Evolutionary conservation across 225 moss, liverwort and hornwort genomes (phyloP).

Genomic region (Physcomitrellopsis africana): DNA sequence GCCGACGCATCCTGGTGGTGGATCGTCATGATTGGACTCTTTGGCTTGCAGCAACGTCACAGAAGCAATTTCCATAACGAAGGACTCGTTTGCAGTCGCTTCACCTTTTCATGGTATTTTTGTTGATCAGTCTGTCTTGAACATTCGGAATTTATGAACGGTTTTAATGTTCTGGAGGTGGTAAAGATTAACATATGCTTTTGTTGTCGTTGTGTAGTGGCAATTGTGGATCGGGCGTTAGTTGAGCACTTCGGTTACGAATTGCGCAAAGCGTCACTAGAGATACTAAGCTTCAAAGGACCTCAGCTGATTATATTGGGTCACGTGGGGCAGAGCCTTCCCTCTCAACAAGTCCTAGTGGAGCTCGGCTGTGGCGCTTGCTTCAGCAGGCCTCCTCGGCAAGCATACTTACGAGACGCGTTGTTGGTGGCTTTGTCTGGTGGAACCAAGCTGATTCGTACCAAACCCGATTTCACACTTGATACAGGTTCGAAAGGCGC

Average conservation of each 20-base stretch:
- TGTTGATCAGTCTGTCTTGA: too few species aligned
- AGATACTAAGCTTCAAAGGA: slow-evolving; percentile 33
- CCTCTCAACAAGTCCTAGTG: slow-evolving; percentile 44
- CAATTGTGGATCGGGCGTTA: slow-evolving; percentile 45
- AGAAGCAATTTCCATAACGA: slow-evolving; percentile 38
- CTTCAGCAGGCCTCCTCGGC: slow-evolving; percentile 56
- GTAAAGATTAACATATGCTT: too few species aligned
- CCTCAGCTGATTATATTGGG: slow-evolving; percentile 56
- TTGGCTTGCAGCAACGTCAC: slow-evolving; percentile 39
- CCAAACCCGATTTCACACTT: slow-evolving; percentile 49
- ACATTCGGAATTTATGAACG: too few species aligned
- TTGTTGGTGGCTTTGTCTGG: slow-evolving; percentile 54
- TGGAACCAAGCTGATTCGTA: slow-evolving; percentile 43
- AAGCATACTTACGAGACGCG: slow-evolving; percentile 53
- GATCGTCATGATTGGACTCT: slow-evolving; percentile 42
- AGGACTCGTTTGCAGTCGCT: slow-evolving; percentile 32
- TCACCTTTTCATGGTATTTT: slow-evolving; percentile 40
- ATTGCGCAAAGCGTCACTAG: slow-evolving; percentile 32
- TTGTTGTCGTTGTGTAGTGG: slow-evolving; percentile 32
- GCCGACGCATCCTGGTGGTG: slow-evolving; percentile 44
- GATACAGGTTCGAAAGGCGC: slow-evolving; percentile 34
- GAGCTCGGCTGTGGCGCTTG: slow-evolving; percentile 52
- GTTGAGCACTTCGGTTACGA: slow-evolving; percentile 42
- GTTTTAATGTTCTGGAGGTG: too few species aligned
- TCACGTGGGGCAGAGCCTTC: slow-evolving; percentile 49